These are phyloP conservation scores for Ophiostoma fasciatum DNA, from an alignment of 2,329 filamentous ascomycete genomes.

Conservation along the genomic window DNA sequence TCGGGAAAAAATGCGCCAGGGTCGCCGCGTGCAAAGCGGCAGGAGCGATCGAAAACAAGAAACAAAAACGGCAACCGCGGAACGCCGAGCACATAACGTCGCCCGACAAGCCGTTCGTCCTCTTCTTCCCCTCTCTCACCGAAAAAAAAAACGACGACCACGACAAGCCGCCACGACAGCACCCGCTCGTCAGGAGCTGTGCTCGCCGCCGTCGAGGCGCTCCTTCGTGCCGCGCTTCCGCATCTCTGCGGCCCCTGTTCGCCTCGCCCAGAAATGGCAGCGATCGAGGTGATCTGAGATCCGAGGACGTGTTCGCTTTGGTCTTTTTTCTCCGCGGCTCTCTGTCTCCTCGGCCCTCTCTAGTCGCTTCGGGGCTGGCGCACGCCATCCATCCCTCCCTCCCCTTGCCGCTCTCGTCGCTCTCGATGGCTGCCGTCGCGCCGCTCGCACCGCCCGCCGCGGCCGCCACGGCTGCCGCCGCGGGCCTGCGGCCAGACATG, in stretches of 20 bases:
- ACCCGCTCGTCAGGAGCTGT: not conserved
- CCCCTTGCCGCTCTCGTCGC: not conserved
- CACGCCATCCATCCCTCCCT: too few species aligned
- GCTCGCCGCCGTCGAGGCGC: not conserved
- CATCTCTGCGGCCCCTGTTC: not conserved
- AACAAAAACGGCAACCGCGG: not conserved
- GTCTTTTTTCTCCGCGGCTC: constrained; percentile 1
- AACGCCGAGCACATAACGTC: too few species aligned
- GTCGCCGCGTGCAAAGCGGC: not conserved
- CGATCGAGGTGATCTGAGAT: constrained; percentile 10
- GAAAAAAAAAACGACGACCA: not conserved
- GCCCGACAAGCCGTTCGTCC: too few species aligned
- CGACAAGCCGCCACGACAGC: not conserved
- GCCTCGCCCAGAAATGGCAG: constrained; percentile 11
- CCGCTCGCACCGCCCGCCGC: too few species aligned
- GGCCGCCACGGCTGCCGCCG: not conserved
- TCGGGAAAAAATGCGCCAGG: constrained; percentile 6
- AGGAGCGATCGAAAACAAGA: not conserved
- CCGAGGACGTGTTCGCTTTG: constrained; percentile 8
- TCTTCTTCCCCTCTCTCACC: too few species aligned
- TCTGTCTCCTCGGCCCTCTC: too few species aligned
- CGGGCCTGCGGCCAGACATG: not conserved
- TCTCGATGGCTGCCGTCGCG: constrained; percentile 1
- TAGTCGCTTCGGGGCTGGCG: too few species aligned
- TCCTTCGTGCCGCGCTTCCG: not conserved